Conservation (phyloP, 768 basidiomycete genomes). For the Termitomyces sp. region DNA sequence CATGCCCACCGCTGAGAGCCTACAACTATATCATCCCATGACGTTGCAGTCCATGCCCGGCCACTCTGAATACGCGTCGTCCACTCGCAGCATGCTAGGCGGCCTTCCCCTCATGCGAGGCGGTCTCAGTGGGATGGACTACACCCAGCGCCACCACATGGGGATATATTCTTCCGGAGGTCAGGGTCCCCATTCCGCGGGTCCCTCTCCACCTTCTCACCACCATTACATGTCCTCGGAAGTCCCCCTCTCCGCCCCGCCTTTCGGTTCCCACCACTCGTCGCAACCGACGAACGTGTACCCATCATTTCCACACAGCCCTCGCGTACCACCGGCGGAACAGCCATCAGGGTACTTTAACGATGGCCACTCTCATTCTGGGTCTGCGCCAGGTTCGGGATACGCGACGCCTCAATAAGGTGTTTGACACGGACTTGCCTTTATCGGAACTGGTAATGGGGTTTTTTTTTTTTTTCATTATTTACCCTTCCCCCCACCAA, state of each 20-base stretch:
- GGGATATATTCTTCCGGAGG: conserved; percentile 28
- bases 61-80: conserved; percentile 37
- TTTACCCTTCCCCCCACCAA: too few relatives aligned
- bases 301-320: conserved; percentile 31
- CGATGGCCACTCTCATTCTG: conserved; percentile 34
- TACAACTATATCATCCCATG: conserved; percentile 79
- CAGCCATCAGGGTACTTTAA: conserved; percentile 30
- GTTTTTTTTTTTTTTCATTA: too few relatives aligned
- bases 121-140: conserved; percentile 34
- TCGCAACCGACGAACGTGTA: conserved; percentile 30
- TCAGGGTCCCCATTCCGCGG: conserved; percentile 40
- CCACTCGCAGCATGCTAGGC: conserved; percentile 44
- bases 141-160: conserved; percentile 33
- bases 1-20: conserved; percentile 60
- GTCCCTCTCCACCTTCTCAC: conserved; percentile 29
- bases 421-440: too few relatives aligned
- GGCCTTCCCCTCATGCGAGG: conserved; percentile 35
- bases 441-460: too few relatives aligned
- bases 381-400: conserved; percentile 41
- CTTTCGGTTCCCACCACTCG: conserved; percentile 33
- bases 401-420: conserved; percentile 44
- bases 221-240: conserved; percentile 29
- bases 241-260: conserved; percentile 50
- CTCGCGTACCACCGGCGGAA: conserved; percentile 27
- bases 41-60: conserved; percentile 61